Base-by-base conservation (phyloP, 2,329 filamentous ascomycete genomes). In the Plenodomus tracheiphilus region DNA sequence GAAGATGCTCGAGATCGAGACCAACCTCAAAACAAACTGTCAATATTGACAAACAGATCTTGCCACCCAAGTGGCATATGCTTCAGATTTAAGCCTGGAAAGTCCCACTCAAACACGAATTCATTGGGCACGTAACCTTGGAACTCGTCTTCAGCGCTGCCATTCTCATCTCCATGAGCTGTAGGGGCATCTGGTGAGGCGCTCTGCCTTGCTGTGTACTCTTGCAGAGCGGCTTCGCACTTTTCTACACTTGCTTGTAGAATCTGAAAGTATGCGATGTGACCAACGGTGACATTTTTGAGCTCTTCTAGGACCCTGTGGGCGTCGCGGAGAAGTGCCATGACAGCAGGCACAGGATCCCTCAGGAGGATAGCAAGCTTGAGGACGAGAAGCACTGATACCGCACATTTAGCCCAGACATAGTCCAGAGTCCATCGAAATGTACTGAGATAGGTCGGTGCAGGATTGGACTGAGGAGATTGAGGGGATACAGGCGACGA, bases 51-150 rank as follows among this genome's bases (percentile, higher is more conserved):
- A 49, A 80, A 79, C 49, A 78, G 67, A 51, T 77, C 74, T 45
- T 79, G 76, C 73, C 76, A 78, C 5, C 72, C 72, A 10, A 74
- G 69, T 1, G 77, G 76, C 36, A 78, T 73, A 58, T 79, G 78
- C 57, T 78, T 77, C 36, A 83, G 46, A 69, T 77, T 81, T 30
- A 83, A 58, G 0, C 79, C 80, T 0, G 80, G 80, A 51, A 83
- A 83, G 50, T 81, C 79, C 80, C 79, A 83, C 49, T 82, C 80
- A n/a, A 81, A 77, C 0, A 81, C 74, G 51, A 83, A 83, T 47
- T 83, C 77, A 52, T 78, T 77, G 0, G 80, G 80, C 1, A 80
- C 74, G 64, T 82, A 83, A 8, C 74, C 76, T 44, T 82, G 78
- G 25, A 82, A 72, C 40, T 81, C 80, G 1, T 70, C 70, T 42